Base-by-base conservation (phyloP, 106 monocot species). In the Acorus gramineus region DNA sequence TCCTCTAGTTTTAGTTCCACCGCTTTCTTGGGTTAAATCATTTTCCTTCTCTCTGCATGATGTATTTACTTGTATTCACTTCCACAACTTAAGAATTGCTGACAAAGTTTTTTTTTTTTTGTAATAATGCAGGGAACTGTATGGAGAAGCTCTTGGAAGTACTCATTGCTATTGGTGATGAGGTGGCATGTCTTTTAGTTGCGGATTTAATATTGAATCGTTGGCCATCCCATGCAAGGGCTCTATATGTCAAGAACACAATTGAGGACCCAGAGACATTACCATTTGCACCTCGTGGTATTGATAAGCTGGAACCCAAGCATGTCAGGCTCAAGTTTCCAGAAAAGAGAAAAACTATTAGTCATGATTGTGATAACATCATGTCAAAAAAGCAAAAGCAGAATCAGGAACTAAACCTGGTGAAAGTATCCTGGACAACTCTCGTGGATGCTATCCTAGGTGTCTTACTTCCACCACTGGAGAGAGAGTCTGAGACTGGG, bases 101-200 rank as follows among this genome's bases (percentile, higher is more conserved):
- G 28, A 28, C 28, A 28, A 28, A 28, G 28, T 28, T 28, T 28
- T 28, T 28, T 28, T 28, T 28, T 28, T 28, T 28, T 28, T 28
- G 28, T 28, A 28, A 28, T 28, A 54, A 56, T 86, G 47, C 66
- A 88, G 87, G 96, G 96, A 98, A 91, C 66, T 98, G 96, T 75
- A 98, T 92, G 91, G 96, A 98, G 66, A 98, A 98, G 73, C 85
- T 98, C 13, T 52, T 98, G 76, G 96, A 92, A 71, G 85, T 98
- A 53, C 80, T 95, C 49, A 90, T 80, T 71, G 86, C 89, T 63
- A 80, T 94, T 14, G 79, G 86, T 46, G 93, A 86, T 71, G 94
- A 94, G 75, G 86, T 84, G 66, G 77, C 85, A 66, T 92, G 91
- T 11, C 80, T 92, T 75, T 83, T 81, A 10, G 50, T 92, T 44